Evolutionary conservation across 2,329 filamentous ascomycete species (phyloP).

Genomic region (Huntiella bhutanensis): DNA sequence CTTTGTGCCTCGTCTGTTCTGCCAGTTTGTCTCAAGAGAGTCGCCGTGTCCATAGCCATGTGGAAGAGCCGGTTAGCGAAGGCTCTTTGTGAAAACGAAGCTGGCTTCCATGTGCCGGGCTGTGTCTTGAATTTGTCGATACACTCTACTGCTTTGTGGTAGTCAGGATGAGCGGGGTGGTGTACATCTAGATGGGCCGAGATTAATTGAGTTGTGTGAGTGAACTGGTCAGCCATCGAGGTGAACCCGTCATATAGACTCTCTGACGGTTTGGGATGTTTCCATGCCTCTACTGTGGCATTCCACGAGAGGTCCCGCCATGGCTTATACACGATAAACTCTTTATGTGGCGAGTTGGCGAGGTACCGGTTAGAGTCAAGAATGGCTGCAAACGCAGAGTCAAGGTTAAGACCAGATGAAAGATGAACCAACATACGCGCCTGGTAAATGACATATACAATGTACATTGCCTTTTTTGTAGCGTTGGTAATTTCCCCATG

Average conservation of each 20-base stretch:
- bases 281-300: constrained; percentile 31
- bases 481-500: constrained; percentile 13
- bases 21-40: constrained; percentile 18
- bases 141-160: constrained; percentile 27
- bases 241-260: constrained; percentile 34
- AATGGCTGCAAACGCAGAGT: constrained; percentile 30
- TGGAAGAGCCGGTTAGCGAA: constrained; percentile 8
- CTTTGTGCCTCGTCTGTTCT: constrained; percentile 18
- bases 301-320: constrained; percentile 33
- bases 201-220: constrained; percentile 22
- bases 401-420: constrained; percentile 21
- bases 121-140: constrained; percentile 17
- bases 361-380: constrained; percentile 27
- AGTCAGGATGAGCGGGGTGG: constrained; percentile 32
- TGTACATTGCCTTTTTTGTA: constrained; percentile 15
- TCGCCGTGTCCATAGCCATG: constrained; percentile 19
- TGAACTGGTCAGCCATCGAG: constrained; percentile 22
- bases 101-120: neutral
- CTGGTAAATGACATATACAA: constrained; percentile 25
- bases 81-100: neutral
- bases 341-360: constrained; percentile 18
- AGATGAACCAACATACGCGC: constrained; percentile 19
- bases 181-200: constrained; percentile 35
- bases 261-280: constrained; percentile 26
- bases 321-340: constrained; percentile 20